Conservation (phyloP, 164 flowering plant species). For the Umbellularia californica region DNA sequence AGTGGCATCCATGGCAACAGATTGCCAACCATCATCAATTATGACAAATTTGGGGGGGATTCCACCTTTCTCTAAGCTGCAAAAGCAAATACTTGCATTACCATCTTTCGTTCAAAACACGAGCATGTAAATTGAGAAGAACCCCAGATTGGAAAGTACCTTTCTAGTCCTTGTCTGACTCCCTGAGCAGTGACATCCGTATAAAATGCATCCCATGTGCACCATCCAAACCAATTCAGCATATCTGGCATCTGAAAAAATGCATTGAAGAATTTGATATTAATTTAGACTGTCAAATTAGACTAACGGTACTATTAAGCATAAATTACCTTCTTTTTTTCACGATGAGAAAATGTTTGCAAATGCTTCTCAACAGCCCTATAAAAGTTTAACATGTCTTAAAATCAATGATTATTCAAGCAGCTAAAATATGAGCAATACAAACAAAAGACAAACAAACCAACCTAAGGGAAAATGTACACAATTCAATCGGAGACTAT, state of each 20-base stretch:
- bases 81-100: slow-evolving; percentile 1
- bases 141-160: slow-evolving; percentile 28
- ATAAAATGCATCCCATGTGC: slow-evolving; percentile 97
- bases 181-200: slow-evolving; percentile 71
- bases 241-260: slow-evolving; percentile 68
- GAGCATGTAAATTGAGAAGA: neutral
- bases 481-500: too few relatives aligned
- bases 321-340: slow-evolving; percentile 62
- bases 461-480: too few relatives aligned
- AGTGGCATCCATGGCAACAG: slow-evolving; percentile 63
- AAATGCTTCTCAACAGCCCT: slow-evolving; percentile 74
- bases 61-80: slow-evolving; percentile 74
- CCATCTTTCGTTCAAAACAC: neutral
- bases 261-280: neutral
- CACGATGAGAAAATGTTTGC: slow-evolving; percentile 77
- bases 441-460: too few relatives aligned
- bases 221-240: slow-evolving; percentile 95
- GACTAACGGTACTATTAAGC: neutral
- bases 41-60: slow-evolving; percentile 76
- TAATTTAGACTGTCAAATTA: neutral
- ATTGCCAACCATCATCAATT: slow-evolving; percentile 95
- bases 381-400: slow-evolving; percentile 6
- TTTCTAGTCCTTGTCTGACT: slow-evolving; percentile 60
- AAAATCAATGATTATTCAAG: too few relatives aligned
- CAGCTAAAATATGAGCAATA: too few relatives aligned